Base-by-base conservation (phyloP, 2,329 filamentous ascomycete genomes). In the Paradendryphiella salina region DNA sequence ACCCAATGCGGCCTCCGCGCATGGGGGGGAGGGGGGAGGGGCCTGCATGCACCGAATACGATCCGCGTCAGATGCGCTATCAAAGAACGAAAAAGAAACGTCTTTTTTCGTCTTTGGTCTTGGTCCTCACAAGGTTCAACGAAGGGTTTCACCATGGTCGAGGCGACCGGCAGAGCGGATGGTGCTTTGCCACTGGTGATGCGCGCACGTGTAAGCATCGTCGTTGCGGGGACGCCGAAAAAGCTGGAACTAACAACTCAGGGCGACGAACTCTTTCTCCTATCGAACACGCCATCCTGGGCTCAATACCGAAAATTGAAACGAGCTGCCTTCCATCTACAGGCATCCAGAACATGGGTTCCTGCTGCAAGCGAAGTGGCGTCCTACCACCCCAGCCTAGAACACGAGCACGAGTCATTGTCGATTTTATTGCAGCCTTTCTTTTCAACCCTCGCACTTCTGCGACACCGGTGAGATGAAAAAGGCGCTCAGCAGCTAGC, bases 311-410 rank as follows among this genome's bases (percentile, higher is more conserved):
- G 38, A 35, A 28, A 31, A 28, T 44, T 52, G 49, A 52, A 52
- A 52, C 49, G 48, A 52, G 49, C 49, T 28, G 49, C 46, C 46
- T 34, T 41, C 39, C 32, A 38, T 15, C 38, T 45, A 17, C 20
- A 34, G 49, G n/a, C 20, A 20, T 23, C 45, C 21, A 42, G 49
- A 46, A 37, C 38, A 38, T 36, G 49, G 37, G 34, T 48, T 37
- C 42, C 18, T 26, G 13, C 23, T 21, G 20, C 18, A 51, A 51
- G 36, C 42, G 48, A 46, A 46, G 37, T 51, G 48, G 48, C 43
- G 42, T 32, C n/a, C 29, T 21, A 46, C 35, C n/a, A 21, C 31
- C 35, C 14, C 33, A 46, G 45, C 43, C 48, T 34, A 50, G 46
- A 50, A 45, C 46, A 28, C 40, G 20, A 28, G 17, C 28, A 15